A percentile compares a stretch with the other conserved stretches of the same genome.
Evolutionary conservation across 2,329 filamentous ascomycete species (phyloP).

Genomic region (Massarina eburnea): DNA sequence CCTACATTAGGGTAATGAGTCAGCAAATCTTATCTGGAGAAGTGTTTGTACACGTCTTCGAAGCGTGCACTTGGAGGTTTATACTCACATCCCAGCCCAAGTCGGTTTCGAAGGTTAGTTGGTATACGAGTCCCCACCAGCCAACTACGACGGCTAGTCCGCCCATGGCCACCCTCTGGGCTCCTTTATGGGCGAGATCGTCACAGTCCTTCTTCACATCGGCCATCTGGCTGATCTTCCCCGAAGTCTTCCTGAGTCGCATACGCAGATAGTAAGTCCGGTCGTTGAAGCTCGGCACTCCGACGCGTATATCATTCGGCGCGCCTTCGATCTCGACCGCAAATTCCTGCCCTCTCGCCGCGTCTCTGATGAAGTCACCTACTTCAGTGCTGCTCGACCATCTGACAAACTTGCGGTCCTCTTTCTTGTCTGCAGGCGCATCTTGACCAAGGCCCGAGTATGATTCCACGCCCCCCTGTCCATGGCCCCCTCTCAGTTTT

Average conservation of each 20-base stretch:
- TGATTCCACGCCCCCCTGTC: conserved; percentile 65
- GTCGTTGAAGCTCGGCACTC: conserved; percentile 84
- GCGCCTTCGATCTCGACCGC: conserved; percentile 78
- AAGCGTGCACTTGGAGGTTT: conserved; percentile 71
- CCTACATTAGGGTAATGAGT: conserved; percentile 2
- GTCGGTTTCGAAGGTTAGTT: conserved; percentile 67
- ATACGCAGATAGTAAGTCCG: conserved; percentile 86
- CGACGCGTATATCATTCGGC: conserved; percentile 69
- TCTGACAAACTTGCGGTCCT: conserved; percentile 70
- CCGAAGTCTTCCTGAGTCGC: conserved; percentile 70
- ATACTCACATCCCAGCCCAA: conserved; percentile 88
- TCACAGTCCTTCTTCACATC: conserved; percentile 83
- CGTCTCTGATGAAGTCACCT: conserved; percentile 91
- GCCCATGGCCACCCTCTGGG: conserved; percentile 75
- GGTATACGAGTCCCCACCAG: conserved; percentile 84
- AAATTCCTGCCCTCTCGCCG: conserved; percentile 81
- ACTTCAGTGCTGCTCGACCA: conserved; percentile 90
- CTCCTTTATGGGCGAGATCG: conserved; percentile 70
- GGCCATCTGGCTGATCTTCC: conserved; percentile 68
- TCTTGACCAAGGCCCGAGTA: conserved; percentile 72
- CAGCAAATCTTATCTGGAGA: neutral
- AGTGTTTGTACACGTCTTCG: too few relatives aligned
- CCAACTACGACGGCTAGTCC: conserved; percentile 72
- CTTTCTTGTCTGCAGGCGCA: conserved; percentile 40
- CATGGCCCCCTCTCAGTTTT: conserved; percentile 50